Percentiles rank a stretch among this genome's conserved stretches.
These are phyloP conservation scores for Puccinia coronata DNA, from an alignment of 1,284 basidiomycete genomes.

Conservation along the genomic window DNA sequence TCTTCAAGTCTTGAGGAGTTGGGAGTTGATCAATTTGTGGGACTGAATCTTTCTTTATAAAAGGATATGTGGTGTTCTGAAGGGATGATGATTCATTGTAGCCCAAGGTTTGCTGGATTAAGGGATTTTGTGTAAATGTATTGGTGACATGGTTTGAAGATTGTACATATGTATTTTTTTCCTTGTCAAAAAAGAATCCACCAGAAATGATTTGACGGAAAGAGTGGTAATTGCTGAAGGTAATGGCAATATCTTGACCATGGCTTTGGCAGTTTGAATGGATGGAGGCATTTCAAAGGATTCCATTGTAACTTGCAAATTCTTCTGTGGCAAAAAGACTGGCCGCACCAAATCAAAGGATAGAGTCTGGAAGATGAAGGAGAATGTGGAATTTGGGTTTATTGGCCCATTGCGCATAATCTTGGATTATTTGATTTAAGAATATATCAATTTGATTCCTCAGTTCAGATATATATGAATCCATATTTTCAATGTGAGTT, in stretches of 20 bases:
- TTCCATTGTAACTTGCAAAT: conserved; percentile 18
- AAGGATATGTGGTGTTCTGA: background rate
- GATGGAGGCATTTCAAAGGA: background rate
- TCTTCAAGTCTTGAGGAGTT: background rate
- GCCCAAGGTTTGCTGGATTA: background rate
- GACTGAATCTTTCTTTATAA: background rate
- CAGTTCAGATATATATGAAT: background rate
- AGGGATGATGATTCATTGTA: background rate
- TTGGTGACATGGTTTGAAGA: background rate
- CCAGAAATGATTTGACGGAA: too few species aligned
- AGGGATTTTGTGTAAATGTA: background rate
- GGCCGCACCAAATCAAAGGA: conserved; percentile 38
- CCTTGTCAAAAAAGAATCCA: too few species aligned
- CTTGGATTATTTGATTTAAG: conserved; percentile 55
- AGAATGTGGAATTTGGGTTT: conserved; percentile 60
- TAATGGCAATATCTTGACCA: too few species aligned
- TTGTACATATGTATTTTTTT: background rate
- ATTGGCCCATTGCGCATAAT: conserved; percentile 60
- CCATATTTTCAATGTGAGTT: conserved; percentile 58
- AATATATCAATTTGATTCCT: conserved; percentile 57
- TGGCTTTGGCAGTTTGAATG: conserved; percentile 1
- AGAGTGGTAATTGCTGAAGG: too few species aligned
- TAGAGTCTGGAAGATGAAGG: conserved; percentile 53
- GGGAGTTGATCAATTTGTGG: background rate
- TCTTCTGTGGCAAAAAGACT: conserved; percentile 14